Evolutionary conservation across 768 basidiomycete genomes (phyloP), one percentile per base, ranked within the genome.

Genomic region (Porphyrellus cyaneotinctus): DNA sequence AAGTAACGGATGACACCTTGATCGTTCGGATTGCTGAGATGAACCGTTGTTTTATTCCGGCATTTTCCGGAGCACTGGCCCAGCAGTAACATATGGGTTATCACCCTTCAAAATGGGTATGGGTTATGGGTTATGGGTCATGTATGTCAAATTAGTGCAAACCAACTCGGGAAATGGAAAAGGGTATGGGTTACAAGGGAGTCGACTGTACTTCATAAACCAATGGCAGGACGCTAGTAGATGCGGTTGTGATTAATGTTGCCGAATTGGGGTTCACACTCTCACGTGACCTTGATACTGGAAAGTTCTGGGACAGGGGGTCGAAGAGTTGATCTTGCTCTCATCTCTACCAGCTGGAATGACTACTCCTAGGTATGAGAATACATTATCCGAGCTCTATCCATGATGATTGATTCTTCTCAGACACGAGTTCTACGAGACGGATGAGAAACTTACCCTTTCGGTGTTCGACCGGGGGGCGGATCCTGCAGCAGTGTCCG

Each of bases 381-480:
- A 28, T n/a, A 17, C 28, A 35, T 6, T 3, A 18, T 13, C 3
- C 17, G 9, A 13, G 30, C 31, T 20, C 24, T n/a, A n/a, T 20
- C 4, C n/a, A n/a, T n/a, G 2, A 35, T 14, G 10, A 17, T 50
- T 48, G 12, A 58, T 43, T 38, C 46, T 37, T 22, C 26, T 33
- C 26, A 91, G 89, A 69, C 84, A 92, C 73, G 89, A 91, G 68
- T 93, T 87, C 69, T 93, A 92, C 69, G 91, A 93, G 71, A 87
- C 84, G 13, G 90, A 92, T 59, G 87, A 91, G 54, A 76, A 65
- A 56, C 65, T 91, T 50, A 87, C 75, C 18, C 66, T 93, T 61
- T 85, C 87, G 50, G 75, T 93, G 63, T 92, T 91, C 63, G 85
- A 93, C 71, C 81, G 82, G 59, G 82, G 82, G 59, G 89, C 82